These are phyloP conservation scores for Cercospora sesami DNA, from an alignment of 2,329 filamentous ascomycete species.

Conservation along the genomic window DNA sequence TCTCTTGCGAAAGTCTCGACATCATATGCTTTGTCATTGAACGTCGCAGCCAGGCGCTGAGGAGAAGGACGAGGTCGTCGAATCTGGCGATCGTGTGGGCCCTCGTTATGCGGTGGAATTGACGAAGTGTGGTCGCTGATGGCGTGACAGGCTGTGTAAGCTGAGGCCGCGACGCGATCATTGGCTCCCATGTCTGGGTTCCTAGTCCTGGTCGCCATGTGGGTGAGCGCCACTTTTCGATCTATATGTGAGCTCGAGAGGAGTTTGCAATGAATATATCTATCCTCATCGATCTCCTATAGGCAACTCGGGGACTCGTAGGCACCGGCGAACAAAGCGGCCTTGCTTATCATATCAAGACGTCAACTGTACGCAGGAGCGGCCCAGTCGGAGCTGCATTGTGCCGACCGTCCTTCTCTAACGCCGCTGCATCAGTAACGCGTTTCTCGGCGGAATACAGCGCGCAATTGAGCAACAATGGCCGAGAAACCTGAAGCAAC, in stretches of 20 bases:
- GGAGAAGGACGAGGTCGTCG: constrained; percentile 17
- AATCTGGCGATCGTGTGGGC: not conserved
- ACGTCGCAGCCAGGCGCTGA: constrained; percentile 26
- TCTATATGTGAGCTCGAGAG: not conserved
- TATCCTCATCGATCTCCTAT: not conserved
- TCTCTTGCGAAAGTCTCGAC: constrained; percentile 27
- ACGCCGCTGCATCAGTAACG: not conserved
- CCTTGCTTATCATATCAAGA: constrained; percentile 19
- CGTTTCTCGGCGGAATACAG: not conserved
- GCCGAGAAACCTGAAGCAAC: constrained; percentile 28
- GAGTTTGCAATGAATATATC: not conserved
- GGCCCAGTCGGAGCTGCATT: constrained; percentile 6
- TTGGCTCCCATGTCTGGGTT: constrained; percentile 11
- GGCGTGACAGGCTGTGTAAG: constrained; percentile 28
- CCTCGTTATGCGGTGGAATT: not conserved
- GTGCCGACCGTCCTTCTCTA: constrained; percentile 8
- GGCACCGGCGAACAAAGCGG: not conserved
- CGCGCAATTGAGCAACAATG: constrained; percentile 19
- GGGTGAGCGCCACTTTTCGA: not conserved
- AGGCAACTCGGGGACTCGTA: not conserved
- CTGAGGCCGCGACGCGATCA: constrained; percentile 20
- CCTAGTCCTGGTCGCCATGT: not conserved
- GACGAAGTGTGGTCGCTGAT: constrained; percentile 17
- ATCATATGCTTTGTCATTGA: constrained; percentile 26
- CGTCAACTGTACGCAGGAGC: constrained; percentile 13